phyloP scores from a whole-genome alignment of 2,329 filamentous ascomycete genomes.

The Rutstroemia sydowiana region DNA sequence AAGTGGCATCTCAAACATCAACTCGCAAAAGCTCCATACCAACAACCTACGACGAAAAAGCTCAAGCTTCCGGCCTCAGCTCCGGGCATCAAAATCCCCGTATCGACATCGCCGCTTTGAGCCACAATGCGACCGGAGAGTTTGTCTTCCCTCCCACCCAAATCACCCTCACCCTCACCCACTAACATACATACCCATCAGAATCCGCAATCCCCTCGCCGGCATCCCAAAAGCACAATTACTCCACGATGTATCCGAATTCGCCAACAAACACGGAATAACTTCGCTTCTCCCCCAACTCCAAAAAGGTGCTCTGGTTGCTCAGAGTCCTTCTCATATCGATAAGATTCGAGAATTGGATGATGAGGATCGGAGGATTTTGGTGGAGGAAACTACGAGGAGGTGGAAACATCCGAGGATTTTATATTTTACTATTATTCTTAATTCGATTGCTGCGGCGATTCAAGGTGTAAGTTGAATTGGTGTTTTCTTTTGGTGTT shows the following conservation, averaged over 20 bases:
- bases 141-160: not conserved
- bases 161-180: not conserved
- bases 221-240: conserved; percentile 46
- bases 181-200: conserved; percentile 24
- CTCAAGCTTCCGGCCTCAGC: not conserved
- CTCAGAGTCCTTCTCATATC: conserved; percentile 63
- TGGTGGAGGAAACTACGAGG: conserved; percentile 59
- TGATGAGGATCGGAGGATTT: conserved; percentile 50
- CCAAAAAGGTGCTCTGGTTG: conserved; percentile 65
- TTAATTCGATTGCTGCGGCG: conserved; percentile 63
- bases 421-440: conserved; percentile 59
- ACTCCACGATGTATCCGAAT: conserved; percentile 48
- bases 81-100: not conserved
- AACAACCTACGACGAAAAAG: not conserved
- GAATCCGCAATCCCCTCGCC: conserved; percentile 49
- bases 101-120: conserved; percentile 2
- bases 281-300: conserved; percentile 50
- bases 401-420: conserved; percentile 59
- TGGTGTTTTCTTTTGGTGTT: conserved; percentile 12
- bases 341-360: conserved; percentile 50
- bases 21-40: not conserved
- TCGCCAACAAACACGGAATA: conserved; percentile 53
- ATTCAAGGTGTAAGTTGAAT: conserved; percentile 46
- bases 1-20: not conserved
- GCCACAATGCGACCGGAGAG: conserved; percentile 5